Evolutionary conservation across 768 basidiomycete species (phyloP), one percentile per base, ranked within the genome.

Genomic region (Hortiboletus flavorubellus): DNA sequence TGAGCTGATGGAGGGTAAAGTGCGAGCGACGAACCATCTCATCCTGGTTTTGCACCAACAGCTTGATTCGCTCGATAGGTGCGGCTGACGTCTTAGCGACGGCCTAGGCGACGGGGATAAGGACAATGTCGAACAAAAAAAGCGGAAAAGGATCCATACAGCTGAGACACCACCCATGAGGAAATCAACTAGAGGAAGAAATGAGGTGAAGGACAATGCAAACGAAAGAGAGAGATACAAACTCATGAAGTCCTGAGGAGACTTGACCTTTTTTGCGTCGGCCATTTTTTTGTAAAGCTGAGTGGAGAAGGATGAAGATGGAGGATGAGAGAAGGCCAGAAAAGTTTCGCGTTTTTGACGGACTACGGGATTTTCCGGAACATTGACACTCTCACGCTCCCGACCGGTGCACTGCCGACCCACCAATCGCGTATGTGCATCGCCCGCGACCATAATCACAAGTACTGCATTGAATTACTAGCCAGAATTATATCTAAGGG

Each of bases 51-150:
- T 98, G 93, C 57, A 96, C 89, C 72, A 96, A 78, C 68, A 98
- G 87, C 82, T 99, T 99, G 78, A 99, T 96, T 72, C 97, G 94
- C 85, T 98, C 97, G 69, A 99, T 99, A 77, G 97, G 97, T 61
- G 97, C 97, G 66, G 97, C 97, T 63, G 90, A 91, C 63, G 97
- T 98, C 85, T 99, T 99, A 53, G 97, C 90, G 74, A 98, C 92
- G 65, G 97, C 97, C 92, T 94, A 59, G 29, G 73, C 35, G 56
- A 56, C 35, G 58, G 44, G 53, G 51, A 5, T 72, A 54, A 72
- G 59, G 21, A 53, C 15, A 51, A 31, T 39, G 58, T 6, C 14
- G 34, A 9, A 40, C 0, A 31, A 8, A 31, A 45, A 50, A 39
- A 33, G 46, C 23, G 12, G n/a, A 26, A 10, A 49, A 33, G 1